A percentile compares a stretch with the other conserved stretches of the same genome.
phyloP scores from a whole-genome alignment of 2,329 filamentous ascomycete species.

The Truncatella angustata region DNA sequence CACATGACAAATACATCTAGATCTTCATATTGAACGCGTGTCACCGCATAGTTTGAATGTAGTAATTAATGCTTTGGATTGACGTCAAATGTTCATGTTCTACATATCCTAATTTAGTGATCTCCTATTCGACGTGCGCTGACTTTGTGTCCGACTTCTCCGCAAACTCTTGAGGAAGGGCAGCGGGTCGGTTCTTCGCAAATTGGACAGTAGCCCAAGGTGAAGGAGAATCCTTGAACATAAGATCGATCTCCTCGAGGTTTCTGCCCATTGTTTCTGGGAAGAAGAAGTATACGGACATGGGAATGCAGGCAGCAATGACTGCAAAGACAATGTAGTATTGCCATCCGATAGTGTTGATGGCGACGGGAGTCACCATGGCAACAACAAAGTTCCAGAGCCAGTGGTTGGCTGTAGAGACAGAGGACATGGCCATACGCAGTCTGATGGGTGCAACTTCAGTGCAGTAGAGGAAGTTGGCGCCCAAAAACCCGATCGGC shows the following conservation, averaged over 20 bases:
- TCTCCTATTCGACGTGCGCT: conserved; percentile 9
- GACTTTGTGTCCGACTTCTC: conserved; percentile 23
- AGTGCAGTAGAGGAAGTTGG: conserved; percentile 60
- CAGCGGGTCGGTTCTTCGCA: conserved; percentile 32
- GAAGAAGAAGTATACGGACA: conserved; percentile 43
- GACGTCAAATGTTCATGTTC: neutral
- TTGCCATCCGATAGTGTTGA: conserved; percentile 48
- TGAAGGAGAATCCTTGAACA: conserved; percentile 40
- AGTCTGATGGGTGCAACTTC: conserved; percentile 53
- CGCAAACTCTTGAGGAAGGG: conserved; percentile 28
- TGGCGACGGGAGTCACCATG: conserved; percentile 44
- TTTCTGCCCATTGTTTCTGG: conserved; percentile 50
- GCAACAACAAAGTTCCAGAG: conserved; percentile 46
- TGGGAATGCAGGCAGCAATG: conserved; percentile 42
- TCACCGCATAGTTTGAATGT: too few species aligned
- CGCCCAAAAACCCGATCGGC: conserved; percentile 56
- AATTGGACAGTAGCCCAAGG: conserved; percentile 34
- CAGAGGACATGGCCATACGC: conserved; percentile 52
- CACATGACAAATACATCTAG: too few species aligned
- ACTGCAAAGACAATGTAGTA: conserved; percentile 51
- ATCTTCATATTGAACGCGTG: too few species aligned
- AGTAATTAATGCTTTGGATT: too few species aligned
- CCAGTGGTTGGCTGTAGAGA: conserved; percentile 55
- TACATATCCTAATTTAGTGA: neutral
- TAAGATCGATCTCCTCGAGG: conserved; percentile 43